These are phyloP conservation scores for Nicotiana paniculata DNA, from an alignment of 257 asterid species.

Conservation along the genomic window DNA sequence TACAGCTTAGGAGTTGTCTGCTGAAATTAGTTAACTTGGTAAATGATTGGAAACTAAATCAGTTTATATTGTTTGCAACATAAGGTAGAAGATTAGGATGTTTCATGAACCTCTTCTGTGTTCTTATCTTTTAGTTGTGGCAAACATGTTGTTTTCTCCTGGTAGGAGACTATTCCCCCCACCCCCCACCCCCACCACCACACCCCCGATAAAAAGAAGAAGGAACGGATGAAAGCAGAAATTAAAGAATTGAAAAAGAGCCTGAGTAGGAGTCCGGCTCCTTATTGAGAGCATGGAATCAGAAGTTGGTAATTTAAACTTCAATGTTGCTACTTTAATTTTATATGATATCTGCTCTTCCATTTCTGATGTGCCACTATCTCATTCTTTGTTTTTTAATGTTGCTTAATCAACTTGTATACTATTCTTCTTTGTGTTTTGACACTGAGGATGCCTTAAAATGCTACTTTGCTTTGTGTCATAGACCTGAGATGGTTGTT, in stretches of 20 bases:
- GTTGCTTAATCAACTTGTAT: background rate
- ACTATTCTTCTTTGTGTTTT: background rate
- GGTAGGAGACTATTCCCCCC: background rate
- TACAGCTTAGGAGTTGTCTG: background rate
- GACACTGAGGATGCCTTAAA: background rate
- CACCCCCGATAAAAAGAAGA: background rate
- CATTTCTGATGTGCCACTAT: background rate
- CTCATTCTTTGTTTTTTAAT: background rate
- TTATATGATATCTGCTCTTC: background rate
- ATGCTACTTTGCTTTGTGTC: slow-evolving; percentile 13
- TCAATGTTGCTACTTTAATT: background rate
- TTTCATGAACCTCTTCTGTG: background rate
- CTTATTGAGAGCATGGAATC: background rate
- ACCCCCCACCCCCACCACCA: background rate
- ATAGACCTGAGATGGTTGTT: slow-evolving; percentile 98
- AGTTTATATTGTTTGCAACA: background rate
- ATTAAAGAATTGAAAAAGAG: background rate
- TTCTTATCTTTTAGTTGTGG: background rate
- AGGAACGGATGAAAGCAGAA: background rate
- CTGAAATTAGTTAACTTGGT: background rate
- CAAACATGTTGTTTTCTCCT: background rate
- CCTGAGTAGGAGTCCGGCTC: background rate
- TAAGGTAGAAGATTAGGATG: background rate
- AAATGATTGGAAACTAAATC: background rate
- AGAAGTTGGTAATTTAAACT: background rate